Evolutionary conservation across 2,329 filamentous ascomycete genomes (phyloP).

Genomic region (Sporothrix euskadiensis): DNA sequence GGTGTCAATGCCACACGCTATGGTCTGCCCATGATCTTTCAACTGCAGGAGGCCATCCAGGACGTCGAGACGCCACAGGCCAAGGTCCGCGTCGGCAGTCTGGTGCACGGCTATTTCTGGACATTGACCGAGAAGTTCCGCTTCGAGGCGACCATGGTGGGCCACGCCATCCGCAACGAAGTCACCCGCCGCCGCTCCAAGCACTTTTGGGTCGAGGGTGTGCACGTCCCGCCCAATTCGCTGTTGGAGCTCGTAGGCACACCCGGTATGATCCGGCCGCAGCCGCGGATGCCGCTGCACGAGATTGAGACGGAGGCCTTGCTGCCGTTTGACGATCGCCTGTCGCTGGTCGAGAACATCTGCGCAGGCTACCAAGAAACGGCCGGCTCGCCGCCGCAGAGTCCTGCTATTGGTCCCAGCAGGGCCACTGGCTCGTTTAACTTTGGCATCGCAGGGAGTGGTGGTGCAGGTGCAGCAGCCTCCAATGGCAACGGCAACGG

Average conservation of each 20-base stretch:
- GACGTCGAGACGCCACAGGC: slow-evolving; percentile 64
- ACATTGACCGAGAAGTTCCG: slow-evolving; percentile 74
- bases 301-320: slow-evolving; percentile 64
- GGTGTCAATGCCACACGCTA: slow-evolving; percentile 79
- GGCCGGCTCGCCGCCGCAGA: slow-evolving; percentile 62
- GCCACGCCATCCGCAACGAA: slow-evolving; percentile 71
- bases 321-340: slow-evolving; percentile 72
- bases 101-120: slow-evolving; percentile 91
- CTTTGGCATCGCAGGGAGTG: slow-evolving; percentile 16
- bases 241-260: slow-evolving; percentile 61
- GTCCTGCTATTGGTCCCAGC: slow-evolving; percentile 68
- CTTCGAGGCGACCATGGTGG: slow-evolving; percentile 68
- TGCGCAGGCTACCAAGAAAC: slow-evolving; percentile 68
- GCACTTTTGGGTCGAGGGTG: slow-evolving; percentile 74
- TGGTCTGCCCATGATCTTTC: slow-evolving; percentile 84
- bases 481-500: background rate
- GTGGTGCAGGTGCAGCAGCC: background rate
- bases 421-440: slow-evolving; percentile 45
- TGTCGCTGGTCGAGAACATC: slow-evolving; percentile 71
- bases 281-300: slow-evolving; percentile 51
- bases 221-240: slow-evolving; percentile 66
- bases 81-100: slow-evolving; percentile 77
- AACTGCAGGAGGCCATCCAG: slow-evolving; percentile 80
- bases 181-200: slow-evolving; percentile 72
- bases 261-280: slow-evolving; percentile 49